phyloP scores from a whole-genome alignment of 495 filamentous ascomycete genomes.

The Podospora sp. region DNA sequence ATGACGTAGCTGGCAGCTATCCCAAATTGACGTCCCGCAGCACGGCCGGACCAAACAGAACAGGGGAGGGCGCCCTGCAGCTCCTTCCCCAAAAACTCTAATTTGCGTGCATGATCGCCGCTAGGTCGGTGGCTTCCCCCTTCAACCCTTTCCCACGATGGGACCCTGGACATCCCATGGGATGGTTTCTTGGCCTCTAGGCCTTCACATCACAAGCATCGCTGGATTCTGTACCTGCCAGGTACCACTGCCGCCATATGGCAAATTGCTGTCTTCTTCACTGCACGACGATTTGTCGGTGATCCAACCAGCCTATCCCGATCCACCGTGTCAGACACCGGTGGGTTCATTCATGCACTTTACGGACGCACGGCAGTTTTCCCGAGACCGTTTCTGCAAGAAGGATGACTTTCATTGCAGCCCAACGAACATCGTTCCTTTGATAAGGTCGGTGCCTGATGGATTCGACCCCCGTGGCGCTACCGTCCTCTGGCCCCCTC shows the following conservation, averaged over 20 bases:
- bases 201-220: background rate
- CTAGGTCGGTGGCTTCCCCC: background rate
- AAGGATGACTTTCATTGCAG: background rate
- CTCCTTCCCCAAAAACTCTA: slow-evolving; percentile 4
- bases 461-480: background rate
- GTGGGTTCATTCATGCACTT: slow-evolving; percentile 2
- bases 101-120: background rate
- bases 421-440: background rate
- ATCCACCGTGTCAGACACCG: background rate
- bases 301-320: background rate
- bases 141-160: background rate
- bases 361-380: background rate
- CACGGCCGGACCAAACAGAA: background rate
- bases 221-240: background rate
- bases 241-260: background rate
- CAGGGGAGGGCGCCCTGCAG: slow-evolving; percentile 1
- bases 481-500: no score
- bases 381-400: background rate
- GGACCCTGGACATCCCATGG: background rate
- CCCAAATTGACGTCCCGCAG: background rate
- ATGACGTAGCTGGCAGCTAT: slow-evolving; percentile 2
- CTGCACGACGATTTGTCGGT: background rate
- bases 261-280: background rate
- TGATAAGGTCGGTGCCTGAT: background rate
- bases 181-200: background rate